phyloP scores from a whole-genome alignment of 208 protist species.

The Leishmania mexicana region DNA sequence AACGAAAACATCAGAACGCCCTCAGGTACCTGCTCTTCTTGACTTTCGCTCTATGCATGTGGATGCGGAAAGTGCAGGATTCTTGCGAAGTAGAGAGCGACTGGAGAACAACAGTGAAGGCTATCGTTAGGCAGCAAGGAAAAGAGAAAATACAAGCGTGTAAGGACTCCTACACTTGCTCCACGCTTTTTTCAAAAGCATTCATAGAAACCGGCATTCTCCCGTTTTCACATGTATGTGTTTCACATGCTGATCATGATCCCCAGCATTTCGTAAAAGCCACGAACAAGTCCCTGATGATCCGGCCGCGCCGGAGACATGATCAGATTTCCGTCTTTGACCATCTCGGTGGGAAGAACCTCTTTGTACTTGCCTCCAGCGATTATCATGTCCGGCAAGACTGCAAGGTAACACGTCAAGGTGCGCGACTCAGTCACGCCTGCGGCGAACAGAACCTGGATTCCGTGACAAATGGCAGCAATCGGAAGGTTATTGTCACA shows the following conservation, averaged over 20 bases:
- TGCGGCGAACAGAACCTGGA: slow-evolving; percentile 36
- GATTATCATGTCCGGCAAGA: slow-evolving; percentile 31
- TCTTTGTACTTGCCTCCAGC: slow-evolving; percentile 36
- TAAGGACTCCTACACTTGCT: not conserved
- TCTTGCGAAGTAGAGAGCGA: not conserved
- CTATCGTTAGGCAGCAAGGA: not conserved
- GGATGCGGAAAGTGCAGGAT: not conserved
- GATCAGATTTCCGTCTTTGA: slow-evolving; percentile 38
- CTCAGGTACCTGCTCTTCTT: not conserved
- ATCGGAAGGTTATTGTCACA: slow-evolving; percentile 43
- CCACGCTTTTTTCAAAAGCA: not conserved
- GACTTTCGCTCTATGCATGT: not conserved
- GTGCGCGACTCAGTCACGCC: slow-evolving; percentile 29
- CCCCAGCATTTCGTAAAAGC: slow-evolving; percentile 33
- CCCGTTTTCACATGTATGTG: not conserved
- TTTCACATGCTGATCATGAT: slow-evolving; percentile 3
- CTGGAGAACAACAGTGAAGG: slow-evolving; percentile 18
- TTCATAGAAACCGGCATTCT: not conserved
- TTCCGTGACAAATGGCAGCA: slow-evolving; percentile 39
- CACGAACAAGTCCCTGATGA: slow-evolving; percentile 27
- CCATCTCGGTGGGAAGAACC: slow-evolving; percentile 36
- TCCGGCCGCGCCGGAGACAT: slow-evolving; percentile 39
- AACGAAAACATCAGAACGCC: too few relatives aligned
- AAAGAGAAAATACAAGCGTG: not conserved
- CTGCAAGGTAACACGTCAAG: slow-evolving; percentile 41